phyloP scores from a whole-genome alignment of 2,329 filamentous ascomycete species.

The Clonostachys rosea region DNA sequence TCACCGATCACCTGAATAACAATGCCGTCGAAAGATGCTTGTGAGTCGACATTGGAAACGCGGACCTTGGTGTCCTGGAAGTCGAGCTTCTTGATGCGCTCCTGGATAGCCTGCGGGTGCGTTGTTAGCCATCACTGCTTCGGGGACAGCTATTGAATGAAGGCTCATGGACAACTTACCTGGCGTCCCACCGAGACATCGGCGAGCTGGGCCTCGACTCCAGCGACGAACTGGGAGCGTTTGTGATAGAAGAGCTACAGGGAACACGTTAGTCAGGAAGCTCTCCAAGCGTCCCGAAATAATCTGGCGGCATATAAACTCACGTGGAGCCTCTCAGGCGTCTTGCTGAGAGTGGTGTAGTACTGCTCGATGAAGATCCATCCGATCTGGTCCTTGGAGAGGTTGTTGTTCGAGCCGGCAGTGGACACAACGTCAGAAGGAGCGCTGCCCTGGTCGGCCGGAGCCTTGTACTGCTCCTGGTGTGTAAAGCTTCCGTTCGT shows the following conservation, averaged over 20 bases:
- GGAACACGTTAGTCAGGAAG: background rate
- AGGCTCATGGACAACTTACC: constrained; percentile 38
- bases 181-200: constrained; percentile 82
- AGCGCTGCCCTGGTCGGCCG: constrained; percentile 29
- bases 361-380: constrained; percentile 99
- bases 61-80: constrained; percentile 98
- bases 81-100: constrained; percentile 87
- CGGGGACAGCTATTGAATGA: constrained; percentile 1
- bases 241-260: constrained; percentile 87
- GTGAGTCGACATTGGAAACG: constrained; percentile 95
- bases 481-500: constrained; percentile 50
- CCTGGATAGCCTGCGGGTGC: constrained; percentile 72
- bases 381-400: constrained; percentile 88
- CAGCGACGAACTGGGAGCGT: constrained; percentile 90
- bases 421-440: constrained; percentile 24
- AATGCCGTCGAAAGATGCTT: constrained; percentile 88
- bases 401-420: constrained; percentile 33
- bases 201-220: constrained; percentile 83
- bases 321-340: constrained; percentile 85
- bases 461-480: constrained; percentile 33
- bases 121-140: constrained; percentile 1
- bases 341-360: constrained; percentile 95
- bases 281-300: background rate
- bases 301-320: constrained; percentile 16
- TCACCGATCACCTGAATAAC: constrained; percentile 98